Evolutionary conservation across 495 filamentous ascomycete species (phyloP), one percentile per base, ranked within the genome.

Genomic region (Acidomyces sp.): DNA sequence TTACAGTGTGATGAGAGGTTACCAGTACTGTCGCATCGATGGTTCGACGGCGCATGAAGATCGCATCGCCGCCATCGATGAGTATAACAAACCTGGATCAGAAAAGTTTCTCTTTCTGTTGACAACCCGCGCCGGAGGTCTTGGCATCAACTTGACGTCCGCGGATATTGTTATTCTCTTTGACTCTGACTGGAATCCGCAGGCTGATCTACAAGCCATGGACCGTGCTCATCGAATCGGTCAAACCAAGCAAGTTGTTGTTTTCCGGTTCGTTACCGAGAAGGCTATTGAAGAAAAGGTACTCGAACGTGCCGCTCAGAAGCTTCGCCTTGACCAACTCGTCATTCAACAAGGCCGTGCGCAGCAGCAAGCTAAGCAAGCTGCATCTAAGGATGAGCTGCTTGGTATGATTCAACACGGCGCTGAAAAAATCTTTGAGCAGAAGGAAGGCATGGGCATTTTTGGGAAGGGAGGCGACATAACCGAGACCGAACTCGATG

Each of bases 221-320:
- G 90, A 97, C 48, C 82, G 90, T 48, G 90, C 90, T 22, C 90
- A 97, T 66, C 83, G 90, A 62, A 97, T 97, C 55, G 90, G 90
- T 32, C 90, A 99, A 62, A 99, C 84, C 1, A 99, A 99, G 61
- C 90, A 99, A 54, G 90, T 99, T 2, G 70, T 85, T 23, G 90
- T 96, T 1, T 99, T 90, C 63, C 73, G 90, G 41, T 94, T 99
- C 46, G 81, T 99, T 31, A 99, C 90, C 0, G 92, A 99, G 55
- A 86, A 92, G 55, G 92, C 90, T 0, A 94, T 99, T 43, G 92
- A 99, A 57, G 92, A 99, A 60, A 96, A 96, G 62, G 92, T 99
- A 6, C 64, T 99, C 34, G 92, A 99, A 57, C 80, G 92, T 57
- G 92, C 92, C 5, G 92, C 92, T 2, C 92, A 99, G 54, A 99